phyloP scores from a whole-genome alignment of 257 asterid species.

The Solanum raphanifolium region DNA sequence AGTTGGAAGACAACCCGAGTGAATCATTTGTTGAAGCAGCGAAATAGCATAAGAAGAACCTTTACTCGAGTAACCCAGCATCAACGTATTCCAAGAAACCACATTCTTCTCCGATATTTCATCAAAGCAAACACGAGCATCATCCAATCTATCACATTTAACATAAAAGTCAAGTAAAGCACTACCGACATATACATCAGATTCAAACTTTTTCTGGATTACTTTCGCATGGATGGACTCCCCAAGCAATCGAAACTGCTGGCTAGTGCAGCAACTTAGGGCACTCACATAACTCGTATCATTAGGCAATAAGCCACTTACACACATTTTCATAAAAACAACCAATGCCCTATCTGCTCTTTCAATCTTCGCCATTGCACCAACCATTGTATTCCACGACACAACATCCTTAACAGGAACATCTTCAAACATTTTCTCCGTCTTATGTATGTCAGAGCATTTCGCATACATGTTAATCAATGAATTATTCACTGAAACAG shows the following conservation, averaged over 20 bases:
- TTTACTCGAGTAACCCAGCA: constrained; percentile 50
- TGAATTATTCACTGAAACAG: constrained; percentile 40
- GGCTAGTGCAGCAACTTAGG: constrained; percentile 39
- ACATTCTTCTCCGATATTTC: constrained; percentile 44
- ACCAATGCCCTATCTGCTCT: constrained; percentile 29
- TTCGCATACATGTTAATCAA: constrained; percentile 53
- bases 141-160: constrained; percentile 36
- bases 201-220: constrained; percentile 40
- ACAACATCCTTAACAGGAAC: constrained; percentile 45
- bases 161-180: constrained; percentile 62
- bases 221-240: constrained; percentile 47
- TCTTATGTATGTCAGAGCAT: constrained; percentile 10
- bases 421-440: constrained; percentile 50
- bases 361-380: constrained; percentile 32
- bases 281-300: constrained; percentile 34
- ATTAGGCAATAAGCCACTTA: constrained; percentile 37
- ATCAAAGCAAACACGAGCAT: constrained; percentile 52
- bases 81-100: constrained; percentile 74
- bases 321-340: constrained; percentile 32
- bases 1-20: constrained; percentile 42
- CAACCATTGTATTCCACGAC: constrained; percentile 55
- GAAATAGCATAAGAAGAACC: constrained; percentile 28
- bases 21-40: constrained; percentile 52
- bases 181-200: constrained; percentile 44
- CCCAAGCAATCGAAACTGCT: constrained; percentile 31